Base-by-base conservation (phyloP, 495 filamentous ascomycete genomes). In the Lindgomyces ingoldianus region DNA sequence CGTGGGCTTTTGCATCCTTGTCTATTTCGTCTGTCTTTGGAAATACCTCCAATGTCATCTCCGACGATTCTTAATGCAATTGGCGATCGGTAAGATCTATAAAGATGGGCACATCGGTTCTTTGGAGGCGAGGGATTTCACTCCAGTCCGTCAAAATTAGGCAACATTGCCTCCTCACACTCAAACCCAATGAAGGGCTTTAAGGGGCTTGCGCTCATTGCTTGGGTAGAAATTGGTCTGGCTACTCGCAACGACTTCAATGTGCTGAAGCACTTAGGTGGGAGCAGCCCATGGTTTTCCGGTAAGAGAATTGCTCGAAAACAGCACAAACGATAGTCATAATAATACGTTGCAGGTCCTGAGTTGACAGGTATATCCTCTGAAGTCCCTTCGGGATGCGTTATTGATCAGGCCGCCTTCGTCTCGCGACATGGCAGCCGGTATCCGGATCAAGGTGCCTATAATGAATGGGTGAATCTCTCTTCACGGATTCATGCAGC, bases 351-450 rank as follows among this genome's bases (percentile, higher is more conserved):
- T 24, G 9, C 11, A 39, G 83, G 81, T 74, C 82, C 83, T n/a
- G 79, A 84, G 70, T 75, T 84, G 53, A 80, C 82, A 64, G 74
- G 73, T 4, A 80, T 85, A 45, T 75, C 76, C 1, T 72, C 78
- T 29, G 73, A 77, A 14, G 73, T 81, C 26, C 82, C 84, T 19
- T 70, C 77, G 14, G 75, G 75, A 33, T 86, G 84, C 60, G 74
- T 74, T 4, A 79, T 85, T n/a, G 78, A 84, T 46, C 79, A 81
- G 60, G 82, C 78, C 22, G 78, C 79, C 25, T 85, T 83, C 64
- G 67, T 81, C 30, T 76, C 79, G 26, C 79, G 83, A 53, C 84
- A 85, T 66, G 84, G 83, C 19, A 83, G 80, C 64, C 74, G 84
- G 54, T 85, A 79, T 53, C 83, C 83, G 14, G 83, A 85, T 57